These are phyloP conservation scores for Emergomyces pasteurianus DNA, from an alignment of 2,329 filamentous ascomycete genomes.

Conservation along the genomic window DNA sequence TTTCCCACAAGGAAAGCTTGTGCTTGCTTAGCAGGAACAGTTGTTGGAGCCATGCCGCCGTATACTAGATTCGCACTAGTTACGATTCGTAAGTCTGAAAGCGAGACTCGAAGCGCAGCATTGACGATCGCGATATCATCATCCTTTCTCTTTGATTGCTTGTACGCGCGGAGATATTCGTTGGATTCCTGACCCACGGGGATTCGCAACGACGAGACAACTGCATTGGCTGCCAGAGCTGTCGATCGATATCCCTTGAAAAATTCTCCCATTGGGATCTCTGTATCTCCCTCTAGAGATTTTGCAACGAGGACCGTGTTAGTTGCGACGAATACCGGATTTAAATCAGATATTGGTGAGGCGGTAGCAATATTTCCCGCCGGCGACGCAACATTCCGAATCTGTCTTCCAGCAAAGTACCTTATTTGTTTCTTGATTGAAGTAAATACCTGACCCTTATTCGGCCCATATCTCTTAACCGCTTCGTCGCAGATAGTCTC, in stretches of 20 bases:
- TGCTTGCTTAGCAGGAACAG: constrained; percentile 71
- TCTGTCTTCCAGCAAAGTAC: constrained; percentile 90
- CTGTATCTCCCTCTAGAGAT: constrained; percentile 57
- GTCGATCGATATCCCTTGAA: constrained; percentile 87
- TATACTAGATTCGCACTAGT: constrained; percentile 71
- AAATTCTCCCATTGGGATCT: constrained; percentile 86
- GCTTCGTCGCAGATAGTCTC: constrained; percentile 75
- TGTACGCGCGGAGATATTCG: constrained; percentile 82
- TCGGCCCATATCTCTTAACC: constrained; percentile 61
- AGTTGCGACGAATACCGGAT: constrained; percentile 82
- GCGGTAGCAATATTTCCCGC: constrained; percentile 91
- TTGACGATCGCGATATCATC: constrained; percentile 98
- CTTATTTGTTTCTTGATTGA: constrained; percentile 87
- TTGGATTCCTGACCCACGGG: constrained; percentile 62
- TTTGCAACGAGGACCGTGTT: constrained; percentile 73
- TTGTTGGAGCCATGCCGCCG: constrained; percentile 89
- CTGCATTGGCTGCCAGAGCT: constrained; percentile 64
- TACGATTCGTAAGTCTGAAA: constrained; percentile 59
- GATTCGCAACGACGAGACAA: constrained; percentile 80
- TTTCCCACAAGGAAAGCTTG: constrained; percentile 64
- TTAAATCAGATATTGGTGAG: constrained; percentile 91
- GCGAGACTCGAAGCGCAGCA: constrained; percentile 61
- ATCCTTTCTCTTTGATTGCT: constrained; percentile 93
- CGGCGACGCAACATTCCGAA: constrained; percentile 93
- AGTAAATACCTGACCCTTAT: constrained; percentile 66